A percentile compares a stretch with the other conserved stretches of the same genome.
phyloP scores from a whole-genome alignment of 129 eudicot species.

The Flaveria robusta region DNA sequence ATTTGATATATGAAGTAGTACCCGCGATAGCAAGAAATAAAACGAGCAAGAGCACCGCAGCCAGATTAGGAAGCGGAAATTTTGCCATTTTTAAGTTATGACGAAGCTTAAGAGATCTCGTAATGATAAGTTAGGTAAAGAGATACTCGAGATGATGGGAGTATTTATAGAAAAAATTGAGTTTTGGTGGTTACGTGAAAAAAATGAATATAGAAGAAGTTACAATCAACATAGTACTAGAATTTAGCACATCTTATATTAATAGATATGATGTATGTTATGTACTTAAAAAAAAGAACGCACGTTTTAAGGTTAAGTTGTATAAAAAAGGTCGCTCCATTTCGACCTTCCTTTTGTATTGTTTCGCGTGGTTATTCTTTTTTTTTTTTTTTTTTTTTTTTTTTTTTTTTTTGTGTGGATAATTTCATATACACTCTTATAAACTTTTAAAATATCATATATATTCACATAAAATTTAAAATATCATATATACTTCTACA shows the following conservation, averaged over 20 bases:
- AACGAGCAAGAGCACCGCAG: background rate
- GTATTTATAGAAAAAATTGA: constrained; percentile 31
- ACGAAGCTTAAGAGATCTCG: background rate
- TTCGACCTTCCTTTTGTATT: too few relatives aligned
- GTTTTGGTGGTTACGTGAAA: background rate
- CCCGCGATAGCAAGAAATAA: constrained; percentile 19
- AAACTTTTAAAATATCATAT: too few relatives aligned
- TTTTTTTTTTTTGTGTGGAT: too few relatives aligned
- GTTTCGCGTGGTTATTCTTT: too few relatives aligned
- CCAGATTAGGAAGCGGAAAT: background rate
- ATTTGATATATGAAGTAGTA: background rate
- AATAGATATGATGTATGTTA: too few relatives aligned
- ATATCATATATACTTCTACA: too few relatives aligned
- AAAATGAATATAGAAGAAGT: background rate
- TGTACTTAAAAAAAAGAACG: too few relatives aligned
- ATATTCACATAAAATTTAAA: too few relatives aligned
- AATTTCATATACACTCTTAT: too few relatives aligned
- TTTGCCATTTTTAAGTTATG: constrained; percentile 31
- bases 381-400: too few relatives aligned
- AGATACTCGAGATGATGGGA: background rate
- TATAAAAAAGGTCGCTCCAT: too few relatives aligned
- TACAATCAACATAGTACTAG: background rate
- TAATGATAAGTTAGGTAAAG: constrained; percentile 3
- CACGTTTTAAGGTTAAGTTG: too few relatives aligned
- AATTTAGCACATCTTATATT: background rate